Conservation (phyloP, 768 basidiomycete genomes). For the Pleurotus platypus region DNA sequence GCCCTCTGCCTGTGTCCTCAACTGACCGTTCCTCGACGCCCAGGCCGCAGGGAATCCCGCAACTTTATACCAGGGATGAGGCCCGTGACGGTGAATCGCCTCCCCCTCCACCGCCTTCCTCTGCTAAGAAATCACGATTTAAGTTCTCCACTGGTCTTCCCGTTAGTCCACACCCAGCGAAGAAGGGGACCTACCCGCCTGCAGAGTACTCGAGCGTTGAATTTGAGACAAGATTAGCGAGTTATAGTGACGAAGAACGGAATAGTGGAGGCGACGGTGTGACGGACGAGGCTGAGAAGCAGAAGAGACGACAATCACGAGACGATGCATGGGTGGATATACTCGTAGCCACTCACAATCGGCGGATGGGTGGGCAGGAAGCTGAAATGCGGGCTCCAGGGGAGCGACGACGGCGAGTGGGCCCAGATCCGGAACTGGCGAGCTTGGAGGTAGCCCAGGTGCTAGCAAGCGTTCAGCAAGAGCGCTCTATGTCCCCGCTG, state of each 20-base stretch:
- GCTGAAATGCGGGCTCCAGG: slow-evolving; percentile 29
- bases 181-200: slow-evolving; percentile 52
- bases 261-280: slow-evolving; percentile 25
- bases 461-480: slow-evolving; percentile 49
- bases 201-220: slow-evolving; percentile 81
- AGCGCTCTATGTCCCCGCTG: slow-evolving; percentile 30
- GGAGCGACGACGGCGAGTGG: slow-evolving; percentile 26
- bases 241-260: slow-evolving; percentile 49
- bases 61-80: slow-evolving; percentile 6
- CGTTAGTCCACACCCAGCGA: slow-evolving; percentile 43
- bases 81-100: slow-evolving; percentile 11
- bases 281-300: slow-evolving; percentile 36
- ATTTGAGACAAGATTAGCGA: slow-evolving; percentile 78
- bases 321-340: slow-evolving; percentile 92
- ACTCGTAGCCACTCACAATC: slow-evolving; percentile 55
- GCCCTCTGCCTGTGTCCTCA: not conserved
- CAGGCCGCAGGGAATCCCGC: slow-evolving; percentile 10
- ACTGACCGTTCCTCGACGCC: slow-evolving; percentile 8
- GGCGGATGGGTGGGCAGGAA: slow-evolving; percentile 56
- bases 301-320: slow-evolving; percentile 42
- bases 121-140: slow-evolving; percentile 48
- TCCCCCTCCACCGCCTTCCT: slow-evolving; percentile 18
- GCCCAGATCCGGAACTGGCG: slow-evolving; percentile 64
- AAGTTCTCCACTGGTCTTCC: slow-evolving; percentile 50
- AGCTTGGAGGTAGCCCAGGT: slow-evolving; percentile 73